These are phyloP conservation scores for Fusarium lyarnte DNA, from an alignment of 2,329 filamentous ascomycete genomes.

Conservation along the genomic window DNA sequence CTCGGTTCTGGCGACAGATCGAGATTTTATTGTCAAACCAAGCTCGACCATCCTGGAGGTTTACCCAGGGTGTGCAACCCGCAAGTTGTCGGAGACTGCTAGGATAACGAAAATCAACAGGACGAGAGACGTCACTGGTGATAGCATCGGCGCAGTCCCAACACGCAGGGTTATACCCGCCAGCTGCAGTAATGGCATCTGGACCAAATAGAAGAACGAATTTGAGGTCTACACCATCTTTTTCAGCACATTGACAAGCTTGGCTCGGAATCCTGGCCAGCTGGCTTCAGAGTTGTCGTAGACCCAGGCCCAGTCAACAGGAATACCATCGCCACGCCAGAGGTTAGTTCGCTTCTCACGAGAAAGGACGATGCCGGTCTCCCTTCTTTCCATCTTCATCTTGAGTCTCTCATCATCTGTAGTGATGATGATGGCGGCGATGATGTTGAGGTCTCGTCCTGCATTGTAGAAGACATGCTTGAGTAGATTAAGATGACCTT, in stretches of 20 bases:
- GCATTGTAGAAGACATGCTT: conserved; percentile 42
- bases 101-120: conserved; percentile 41
- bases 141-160: conserved; percentile 41
- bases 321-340: conserved; percentile 34
- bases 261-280: conserved; percentile 26
- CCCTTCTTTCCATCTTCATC: conserved; percentile 32
- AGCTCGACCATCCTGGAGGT: background rate
- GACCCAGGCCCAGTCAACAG: conserved; percentile 41
- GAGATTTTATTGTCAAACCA: conserved; percentile 15
- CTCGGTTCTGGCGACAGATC: conserved; percentile 18
- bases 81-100: conserved; percentile 37
- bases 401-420: conserved; percentile 39
- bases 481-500: conserved; percentile 48
- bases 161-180: conserved; percentile 15
- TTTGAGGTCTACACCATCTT: conserved; percentile 24
- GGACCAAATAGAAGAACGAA: conserved; percentile 42
- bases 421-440: conserved; percentile 46
- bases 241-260: conserved; percentile 10
- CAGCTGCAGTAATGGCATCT: conserved; percentile 29
- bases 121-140: conserved; percentile 40
- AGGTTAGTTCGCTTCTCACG: conserved; percentile 38
- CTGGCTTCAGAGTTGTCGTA: conserved; percentile 27
- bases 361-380: conserved; percentile 22
- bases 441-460: conserved; percentile 42
- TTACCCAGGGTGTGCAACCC: conserved; percentile 33